phyloP scores from a whole-genome alignment of 495 filamentous ascomycete species.

The Penicillium salamii region DNA sequence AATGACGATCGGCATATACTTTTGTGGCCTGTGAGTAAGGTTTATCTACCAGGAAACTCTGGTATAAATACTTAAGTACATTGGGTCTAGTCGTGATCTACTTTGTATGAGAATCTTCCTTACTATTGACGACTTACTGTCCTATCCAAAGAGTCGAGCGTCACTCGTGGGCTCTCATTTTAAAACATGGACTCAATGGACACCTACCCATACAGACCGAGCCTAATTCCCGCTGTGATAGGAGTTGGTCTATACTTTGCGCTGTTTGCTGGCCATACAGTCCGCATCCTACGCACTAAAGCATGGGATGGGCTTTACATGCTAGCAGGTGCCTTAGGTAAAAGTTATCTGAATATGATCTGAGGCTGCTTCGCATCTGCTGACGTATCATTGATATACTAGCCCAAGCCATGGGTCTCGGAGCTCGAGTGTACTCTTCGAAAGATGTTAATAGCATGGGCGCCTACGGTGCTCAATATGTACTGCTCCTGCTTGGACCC shows the following conservation, averaged over 20 bases:
- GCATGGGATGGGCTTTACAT: constrained; percentile 6
- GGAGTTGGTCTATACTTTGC: constrained; percentile 1
- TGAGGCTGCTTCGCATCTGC: not conserved
- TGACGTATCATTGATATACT: not conserved
- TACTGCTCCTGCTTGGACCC: constrained; percentile 7
- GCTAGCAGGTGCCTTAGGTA: constrained; percentile 3
- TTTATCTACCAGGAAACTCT: no score
- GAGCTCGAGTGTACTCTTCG: not conserved
- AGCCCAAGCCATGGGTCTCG: not conserved
- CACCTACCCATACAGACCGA: not conserved
- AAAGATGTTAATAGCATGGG: constrained; percentile 3
- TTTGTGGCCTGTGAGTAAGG: no score
- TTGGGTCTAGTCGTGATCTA: no score
- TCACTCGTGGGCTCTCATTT: no score
- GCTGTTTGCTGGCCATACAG: not conserved
- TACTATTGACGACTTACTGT: no score
- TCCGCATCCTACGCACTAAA: constrained; percentile 3
- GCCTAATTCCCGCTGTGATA: constrained; percentile 1
- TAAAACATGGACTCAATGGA: not conserved
- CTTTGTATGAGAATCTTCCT: no score
- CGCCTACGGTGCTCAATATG: constrained; percentile 7
- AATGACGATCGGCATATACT: no score
- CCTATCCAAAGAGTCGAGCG: constrained; percentile 2
- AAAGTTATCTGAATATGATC: not conserved
- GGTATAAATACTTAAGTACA: no score